phyloP scores from a whole-genome alignment of 2,329 filamentous ascomycete genomes.

The Claviceps sp. region DNA sequence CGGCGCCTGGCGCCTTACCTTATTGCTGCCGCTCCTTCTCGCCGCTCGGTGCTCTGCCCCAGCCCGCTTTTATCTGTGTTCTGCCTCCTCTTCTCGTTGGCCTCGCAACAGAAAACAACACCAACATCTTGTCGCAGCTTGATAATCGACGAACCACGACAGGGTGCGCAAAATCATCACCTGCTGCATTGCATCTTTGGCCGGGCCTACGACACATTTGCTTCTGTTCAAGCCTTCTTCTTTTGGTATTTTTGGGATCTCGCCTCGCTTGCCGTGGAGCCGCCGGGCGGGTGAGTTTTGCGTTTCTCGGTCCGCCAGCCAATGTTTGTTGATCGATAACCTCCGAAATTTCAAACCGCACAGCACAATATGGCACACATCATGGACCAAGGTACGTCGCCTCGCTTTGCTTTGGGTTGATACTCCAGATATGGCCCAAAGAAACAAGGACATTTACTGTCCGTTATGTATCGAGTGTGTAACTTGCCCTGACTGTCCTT shows the following conservation, averaged over 20 bases:
- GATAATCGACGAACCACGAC: conserved; percentile 16
- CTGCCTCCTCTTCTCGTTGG: conserved; percentile 25
- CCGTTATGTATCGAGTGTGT: conserved; percentile 1
- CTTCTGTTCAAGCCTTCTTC: conserved; percentile 6
- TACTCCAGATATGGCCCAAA: conserved; percentile 2
- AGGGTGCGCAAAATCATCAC: conserved; percentile 12
- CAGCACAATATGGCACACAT: conserved; percentile 5
- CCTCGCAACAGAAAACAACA: conserved; percentile 31
- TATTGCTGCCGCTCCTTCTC: neutral
- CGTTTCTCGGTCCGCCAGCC: conserved; percentile 11
- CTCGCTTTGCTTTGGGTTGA: conserved; percentile 7
- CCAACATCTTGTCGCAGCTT: conserved; percentile 20
- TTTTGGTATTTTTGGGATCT: conserved; percentile 2
- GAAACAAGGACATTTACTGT: conserved; percentile 2
- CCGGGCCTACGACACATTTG: conserved; percentile 4
- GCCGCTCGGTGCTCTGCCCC: conserved; percentile 2
- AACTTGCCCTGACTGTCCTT: conserved; percentile 4
- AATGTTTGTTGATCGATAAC: conserved; percentile 26
- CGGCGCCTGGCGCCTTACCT: neutral
- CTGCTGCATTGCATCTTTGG: conserved; percentile 3
- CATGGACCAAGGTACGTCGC: conserved; percentile 25
- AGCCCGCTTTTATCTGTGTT: conserved; percentile 11
- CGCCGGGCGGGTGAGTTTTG: conserved; percentile 5
- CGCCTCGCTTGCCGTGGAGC: conserved; percentile 5
- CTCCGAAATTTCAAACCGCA: conserved; percentile 17